Percentiles rank a stretch among this genome's conserved stretches.
Evolutionary conservation across 768 basidiomycete genomes (phyloP).

Genomic region (Gymnopilus junonius): DNA sequence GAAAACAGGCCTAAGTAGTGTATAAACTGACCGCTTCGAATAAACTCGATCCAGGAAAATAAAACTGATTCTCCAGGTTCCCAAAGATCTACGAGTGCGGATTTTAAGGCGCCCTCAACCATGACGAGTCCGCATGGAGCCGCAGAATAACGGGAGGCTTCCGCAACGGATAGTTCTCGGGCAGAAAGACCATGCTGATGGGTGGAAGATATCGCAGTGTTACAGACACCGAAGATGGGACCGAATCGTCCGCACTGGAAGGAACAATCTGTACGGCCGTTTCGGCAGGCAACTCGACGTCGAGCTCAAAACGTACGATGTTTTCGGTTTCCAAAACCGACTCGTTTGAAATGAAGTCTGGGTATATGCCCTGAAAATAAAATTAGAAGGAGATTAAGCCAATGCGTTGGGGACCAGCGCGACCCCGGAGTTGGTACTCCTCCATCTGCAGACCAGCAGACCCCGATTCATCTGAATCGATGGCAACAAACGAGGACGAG

Average conservation of each 20-base stretch:
- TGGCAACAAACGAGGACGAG: background rate
- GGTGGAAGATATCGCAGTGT: conserved; percentile 62
- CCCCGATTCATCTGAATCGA: background rate
- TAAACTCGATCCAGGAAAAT: conserved; percentile 70
- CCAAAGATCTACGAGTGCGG: conserved; percentile 57
- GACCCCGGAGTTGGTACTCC: background rate
- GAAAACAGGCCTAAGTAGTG: conserved; percentile 33
- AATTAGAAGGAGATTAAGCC: background rate
- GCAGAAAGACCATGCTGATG: conserved; percentile 56
- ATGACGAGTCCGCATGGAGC: conserved; percentile 57
- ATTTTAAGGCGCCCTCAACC: conserved; percentile 52
- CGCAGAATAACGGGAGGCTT: conserved; percentile 56
- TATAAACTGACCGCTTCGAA: conserved; percentile 69
- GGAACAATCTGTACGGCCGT: conserved; percentile 4
- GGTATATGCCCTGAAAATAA: conserved; percentile 6
- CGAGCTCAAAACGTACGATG: conserved; percentile 3
- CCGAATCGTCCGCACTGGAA: background rate
- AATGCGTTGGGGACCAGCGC: background rate
- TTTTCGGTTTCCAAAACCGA: background rate
- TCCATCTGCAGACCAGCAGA: background rate
- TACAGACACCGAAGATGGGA: conserved; percentile 12
- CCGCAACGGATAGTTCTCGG: conserved; percentile 53
- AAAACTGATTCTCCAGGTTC: conserved; percentile 58
- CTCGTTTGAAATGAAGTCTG: conserved; percentile 8
- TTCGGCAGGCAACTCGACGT: conserved; percentile 9